Evolutionary conservation across 2,329 filamentous ascomycete species (phyloP), one percentile per base, ranked within the genome.

Genomic region (Dothidotthia symphoricarpi): DNA sequence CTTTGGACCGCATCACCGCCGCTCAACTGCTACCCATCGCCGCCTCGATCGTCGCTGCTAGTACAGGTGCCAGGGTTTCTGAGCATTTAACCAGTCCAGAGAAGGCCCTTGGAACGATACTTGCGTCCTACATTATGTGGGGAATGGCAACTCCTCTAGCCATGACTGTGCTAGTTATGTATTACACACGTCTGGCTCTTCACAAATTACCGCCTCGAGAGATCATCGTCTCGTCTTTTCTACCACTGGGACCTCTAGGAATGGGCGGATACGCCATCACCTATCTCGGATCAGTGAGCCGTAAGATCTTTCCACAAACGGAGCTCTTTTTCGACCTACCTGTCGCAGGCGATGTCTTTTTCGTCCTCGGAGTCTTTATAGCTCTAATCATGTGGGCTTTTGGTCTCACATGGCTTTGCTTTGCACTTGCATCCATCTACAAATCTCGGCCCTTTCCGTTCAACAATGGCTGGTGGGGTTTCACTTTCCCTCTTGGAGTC

Each of bases 111-210:
- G 75, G 74, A 25, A 87, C 83, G 0, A 54, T 87, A 15, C 67
- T 85, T n/a, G 71, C 71, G 12, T 81, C 75, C 3, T 88, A 86
- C 56, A 69, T 86, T 12, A 75, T 87, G 48, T 86, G 81, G 81
- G 83, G 83, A 0, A 78, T 80, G 40, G 80, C 81, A 4, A 73
- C 74, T 2, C 77, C 76, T 0, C 64, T 87, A 34, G 77, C 82
- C 2, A 75, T 82, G 61, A 73, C 75, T 28, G 75, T 85, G 14
- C 67, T 86, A 16, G 79, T 78, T 9, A 75, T 87, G 25, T 88
- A 87, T 63, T 85, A 85, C 55, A 79, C 83, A 42, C 80, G 83
- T 9, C 70, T 88, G 8, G 80, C 78, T 3, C 61, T 86, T 3
- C 77, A 86, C 63, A 80, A 81, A 26, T 71, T 86, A 11, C 83